A percentile compares a stretch with the other conserved stretches of the same genome.
phyloP scores from a whole-genome alignment of 2,329 filamentous ascomycete genomes.

The Xylaria multiplex region DNA sequence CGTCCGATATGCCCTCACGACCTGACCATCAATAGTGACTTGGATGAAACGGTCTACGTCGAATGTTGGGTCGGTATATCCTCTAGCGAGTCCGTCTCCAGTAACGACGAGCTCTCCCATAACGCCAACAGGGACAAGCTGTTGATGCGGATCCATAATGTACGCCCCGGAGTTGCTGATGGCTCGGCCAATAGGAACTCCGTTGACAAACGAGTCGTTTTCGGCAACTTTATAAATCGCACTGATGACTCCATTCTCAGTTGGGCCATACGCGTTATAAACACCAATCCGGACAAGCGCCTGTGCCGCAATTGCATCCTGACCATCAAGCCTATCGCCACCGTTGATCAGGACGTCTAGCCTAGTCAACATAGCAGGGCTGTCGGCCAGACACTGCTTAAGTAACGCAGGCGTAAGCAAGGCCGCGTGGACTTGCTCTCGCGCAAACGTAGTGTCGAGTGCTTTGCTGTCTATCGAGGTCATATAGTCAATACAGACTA shows the following conservation, averaged over 20 bases:
- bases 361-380: slow-evolving; percentile 4
- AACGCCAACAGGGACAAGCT: slow-evolving; percentile 21
- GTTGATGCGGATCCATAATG: slow-evolving; percentile 23
- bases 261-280: slow-evolving; percentile 26
- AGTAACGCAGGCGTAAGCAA: slow-evolving; percentile 26
- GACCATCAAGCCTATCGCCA: slow-evolving; percentile 26
- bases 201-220: slow-evolving; percentile 24
- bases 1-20: slow-evolving; percentile 21
- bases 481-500: slow-evolving; percentile 31
- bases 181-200: slow-evolving; percentile 28
- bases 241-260: slow-evolving; percentile 30
- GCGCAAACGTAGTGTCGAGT: slow-evolving; percentile 14
- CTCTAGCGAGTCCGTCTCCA: slow-evolving; percentile 26
- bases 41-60: slow-evolving; percentile 23
- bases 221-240: slow-evolving; percentile 14
- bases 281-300: slow-evolving; percentile 17
- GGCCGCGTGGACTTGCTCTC: slow-evolving; percentile 19
- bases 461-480: slow-evolving; percentile 21
- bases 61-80: slow-evolving; percentile 13
- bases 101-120: slow-evolving; percentile 30
- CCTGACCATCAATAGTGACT: slow-evolving; percentile 15
- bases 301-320: slow-evolving; percentile 24
- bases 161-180: slow-evolving; percentile 25
- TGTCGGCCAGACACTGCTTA: slow-evolving; percentile 20
- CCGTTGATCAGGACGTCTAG: slow-evolving; percentile 23